Conservation (phyloP, 2,329 filamentous ascomycete species). For the Phialocephala sp. region DNA sequence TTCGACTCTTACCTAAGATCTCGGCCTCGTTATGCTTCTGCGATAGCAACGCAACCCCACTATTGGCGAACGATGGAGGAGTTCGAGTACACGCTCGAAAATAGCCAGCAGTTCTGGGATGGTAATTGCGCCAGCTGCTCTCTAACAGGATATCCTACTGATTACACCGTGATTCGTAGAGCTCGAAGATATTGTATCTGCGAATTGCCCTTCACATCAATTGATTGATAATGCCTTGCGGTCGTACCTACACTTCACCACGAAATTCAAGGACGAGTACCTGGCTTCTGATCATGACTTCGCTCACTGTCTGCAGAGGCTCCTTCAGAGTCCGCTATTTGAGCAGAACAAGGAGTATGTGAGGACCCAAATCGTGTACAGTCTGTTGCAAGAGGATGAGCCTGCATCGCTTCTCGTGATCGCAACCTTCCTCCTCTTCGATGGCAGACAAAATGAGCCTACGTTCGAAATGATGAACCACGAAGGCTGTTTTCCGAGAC, state of each 20-base stretch:
- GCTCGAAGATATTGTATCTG: slow-evolving; percentile 68
- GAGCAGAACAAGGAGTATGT: slow-evolving; percentile 80
- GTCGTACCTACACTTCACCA: slow-evolving; percentile 80
- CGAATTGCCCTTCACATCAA: slow-evolving; percentile 63
- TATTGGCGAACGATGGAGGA: slow-evolving; percentile 50
- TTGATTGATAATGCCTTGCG: slow-evolving; percentile 86
- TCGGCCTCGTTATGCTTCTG: slow-evolving; percentile 36
- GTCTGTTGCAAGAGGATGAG: slow-evolving; percentile 89
- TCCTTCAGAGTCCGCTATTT: slow-evolving; percentile 80
- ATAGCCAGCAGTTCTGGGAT: slow-evolving; percentile 87
- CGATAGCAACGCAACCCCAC: slow-evolving; percentile 32
- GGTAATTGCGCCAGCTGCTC: slow-evolving; percentile 57
- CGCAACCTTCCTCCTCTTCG: slow-evolving; percentile 82
- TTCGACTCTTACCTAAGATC: background rate
- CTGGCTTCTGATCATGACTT: slow-evolving; percentile 80
- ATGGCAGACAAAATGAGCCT: slow-evolving; percentile 78
- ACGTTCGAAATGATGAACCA: slow-evolving; percentile 87
- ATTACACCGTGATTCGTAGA: slow-evolving; percentile 52
- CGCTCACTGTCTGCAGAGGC: slow-evolving; percentile 76
- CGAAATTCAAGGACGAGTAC: slow-evolving; percentile 76
- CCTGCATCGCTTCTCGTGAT: slow-evolving; percentile 80
- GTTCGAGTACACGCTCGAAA: slow-evolving; percentile 75
- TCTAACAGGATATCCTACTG: slow-evolving; percentile 11
- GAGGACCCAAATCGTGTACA: slow-evolving; percentile 89
- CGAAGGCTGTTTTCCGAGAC: slow-evolving; percentile 81